phyloP scores from a whole-genome alignment of 495 filamentous ascomycete genomes.

The Cercophora scortea region DNA sequence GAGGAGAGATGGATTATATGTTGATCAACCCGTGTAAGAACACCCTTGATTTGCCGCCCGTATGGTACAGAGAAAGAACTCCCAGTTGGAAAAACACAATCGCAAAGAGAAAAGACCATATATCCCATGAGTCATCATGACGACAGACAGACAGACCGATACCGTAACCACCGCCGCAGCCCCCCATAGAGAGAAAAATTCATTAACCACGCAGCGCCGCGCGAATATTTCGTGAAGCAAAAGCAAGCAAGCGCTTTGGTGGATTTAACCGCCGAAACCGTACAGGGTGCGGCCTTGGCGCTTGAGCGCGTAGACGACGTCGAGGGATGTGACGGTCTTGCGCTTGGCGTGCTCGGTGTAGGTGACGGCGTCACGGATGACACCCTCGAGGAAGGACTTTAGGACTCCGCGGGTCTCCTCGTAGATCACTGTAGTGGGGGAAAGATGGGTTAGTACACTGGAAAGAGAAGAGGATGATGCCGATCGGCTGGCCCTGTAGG shows the following conservation, averaged over 20 bases:
- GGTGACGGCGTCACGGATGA: constrained; percentile 98
- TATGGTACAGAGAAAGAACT: background rate
- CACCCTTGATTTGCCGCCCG: too few species aligned
- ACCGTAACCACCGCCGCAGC: background rate
- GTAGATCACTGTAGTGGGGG: constrained; percentile 72
- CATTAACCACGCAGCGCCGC: background rate
- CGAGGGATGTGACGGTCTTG: constrained; percentile 92
- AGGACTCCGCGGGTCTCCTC: constrained; percentile 99
- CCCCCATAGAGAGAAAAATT: background rate
- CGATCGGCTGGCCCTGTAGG: too few species aligned
- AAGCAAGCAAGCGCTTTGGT: background rate
- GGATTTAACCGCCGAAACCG: constrained; percentile 95
- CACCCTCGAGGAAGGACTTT: constrained; percentile 99
- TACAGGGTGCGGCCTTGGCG: constrained; percentile 91
- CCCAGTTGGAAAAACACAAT: background rate
- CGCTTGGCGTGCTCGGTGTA: constrained; percentile 97
- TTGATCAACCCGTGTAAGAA: too few species aligned
- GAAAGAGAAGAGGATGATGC: background rate
- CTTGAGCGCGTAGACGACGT: constrained; percentile 92
- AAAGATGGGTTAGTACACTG: background rate
- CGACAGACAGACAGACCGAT: background rate
- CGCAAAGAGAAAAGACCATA: background rate
- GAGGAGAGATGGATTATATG: too few species aligned
- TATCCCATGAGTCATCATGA: background rate
- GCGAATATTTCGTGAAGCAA: background rate